Evolutionary conservation across 148 eudicot genomes (phyloP).

Genomic region (Silene uniflora): DNA sequence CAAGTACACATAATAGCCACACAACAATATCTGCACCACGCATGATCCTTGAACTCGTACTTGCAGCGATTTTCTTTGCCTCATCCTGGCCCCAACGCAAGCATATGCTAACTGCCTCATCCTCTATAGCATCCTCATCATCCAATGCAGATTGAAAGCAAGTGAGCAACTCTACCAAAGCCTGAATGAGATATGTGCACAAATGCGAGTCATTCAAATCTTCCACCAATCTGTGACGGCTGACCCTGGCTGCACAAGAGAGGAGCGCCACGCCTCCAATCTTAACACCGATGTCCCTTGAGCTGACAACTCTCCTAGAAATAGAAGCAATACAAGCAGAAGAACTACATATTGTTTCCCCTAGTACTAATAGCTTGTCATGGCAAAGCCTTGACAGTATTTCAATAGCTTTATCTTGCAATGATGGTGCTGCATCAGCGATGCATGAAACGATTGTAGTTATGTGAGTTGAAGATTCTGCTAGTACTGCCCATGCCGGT

Average conservation of each 20-base stretch:
- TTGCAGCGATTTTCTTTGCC: conserved; percentile 29
- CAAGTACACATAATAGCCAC: conserved; percentile 88
- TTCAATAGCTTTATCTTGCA: conserved; percentile 93
- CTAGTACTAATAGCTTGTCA: conserved; percentile 60
- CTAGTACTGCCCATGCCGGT: conserved; percentile 79
- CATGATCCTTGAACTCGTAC: conserved; percentile 43
- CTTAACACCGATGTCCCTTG: conserved; percentile 54
- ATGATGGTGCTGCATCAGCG: conserved; percentile 48
- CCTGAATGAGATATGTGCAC: conserved; percentile 54
- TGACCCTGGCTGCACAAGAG: conserved; percentile 73
- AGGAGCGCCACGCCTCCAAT: conserved; percentile 91
- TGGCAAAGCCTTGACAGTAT: conserved; percentile 70
- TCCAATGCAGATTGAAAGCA: conserved; percentile 34
- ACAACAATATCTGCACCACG: conserved; percentile 61
- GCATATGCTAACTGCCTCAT: conserved; percentile 54
- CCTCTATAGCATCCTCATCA: conserved; percentile 34
- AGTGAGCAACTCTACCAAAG: conserved; percentile 75
- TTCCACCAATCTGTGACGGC: conserved; percentile 59
- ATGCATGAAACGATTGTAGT: conserved; percentile 74
- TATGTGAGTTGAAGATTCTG: conserved; percentile 66
- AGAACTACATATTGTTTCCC: conserved; percentile 56
- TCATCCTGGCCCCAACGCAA: conserved; percentile 41
- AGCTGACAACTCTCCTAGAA: conserved; percentile 69
- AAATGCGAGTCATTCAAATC: conserved; percentile 57
- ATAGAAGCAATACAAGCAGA: conserved; percentile 69